Evolutionary conservation across 768 basidiomycete species (phyloP).

Genomic region (Leccinum variicolor): DNA sequence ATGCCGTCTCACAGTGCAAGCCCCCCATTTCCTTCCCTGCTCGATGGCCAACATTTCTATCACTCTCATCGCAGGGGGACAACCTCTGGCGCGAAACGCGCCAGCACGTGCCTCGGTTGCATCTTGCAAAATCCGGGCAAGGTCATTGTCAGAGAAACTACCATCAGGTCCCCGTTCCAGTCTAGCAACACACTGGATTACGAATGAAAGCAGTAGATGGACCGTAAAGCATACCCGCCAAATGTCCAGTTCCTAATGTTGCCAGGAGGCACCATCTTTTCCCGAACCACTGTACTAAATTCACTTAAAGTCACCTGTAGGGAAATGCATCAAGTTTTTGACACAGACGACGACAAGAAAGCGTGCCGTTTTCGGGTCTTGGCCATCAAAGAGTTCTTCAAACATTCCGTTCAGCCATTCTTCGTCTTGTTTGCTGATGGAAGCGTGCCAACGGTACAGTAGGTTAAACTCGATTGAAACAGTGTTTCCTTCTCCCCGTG

Average conservation of each 20-base stretch:
- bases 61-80: conserved; percentile 59
- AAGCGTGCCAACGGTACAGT: conserved; percentile 62
- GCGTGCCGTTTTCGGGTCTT: conserved; percentile 39
- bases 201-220: background rate
- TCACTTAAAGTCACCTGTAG: conserved; percentile 20
- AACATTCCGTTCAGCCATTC: conserved; percentile 52
- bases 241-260: conserved; percentile 53
- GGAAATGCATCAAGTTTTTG: background rate
- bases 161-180: conserved; percentile 47
- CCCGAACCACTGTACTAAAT: conserved; percentile 14
- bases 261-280: conserved; percentile 4
- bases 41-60: conserved; percentile 70
- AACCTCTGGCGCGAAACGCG: conserved; percentile 65
- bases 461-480: conserved; percentile 74
- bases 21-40: conserved; percentile 64
- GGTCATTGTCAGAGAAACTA: conserved; percentile 57
- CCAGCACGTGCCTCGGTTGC: conserved; percentile 58
- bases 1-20: conserved; percentile 56
- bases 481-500: conserved; percentile 71
- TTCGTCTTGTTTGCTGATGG: conserved; percentile 52
- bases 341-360: background rate
- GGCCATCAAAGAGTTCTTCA: conserved; percentile 37
- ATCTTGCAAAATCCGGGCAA: conserved; percentile 59
- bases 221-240: conserved; percentile 34
- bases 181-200: conserved; percentile 26